Percentiles rank a stretch among this genome's conserved stretches.
phyloP scores from a whole-genome alignment of 2,329 filamentous ascomycete species.

The Sphaceloma murrayae region DNA sequence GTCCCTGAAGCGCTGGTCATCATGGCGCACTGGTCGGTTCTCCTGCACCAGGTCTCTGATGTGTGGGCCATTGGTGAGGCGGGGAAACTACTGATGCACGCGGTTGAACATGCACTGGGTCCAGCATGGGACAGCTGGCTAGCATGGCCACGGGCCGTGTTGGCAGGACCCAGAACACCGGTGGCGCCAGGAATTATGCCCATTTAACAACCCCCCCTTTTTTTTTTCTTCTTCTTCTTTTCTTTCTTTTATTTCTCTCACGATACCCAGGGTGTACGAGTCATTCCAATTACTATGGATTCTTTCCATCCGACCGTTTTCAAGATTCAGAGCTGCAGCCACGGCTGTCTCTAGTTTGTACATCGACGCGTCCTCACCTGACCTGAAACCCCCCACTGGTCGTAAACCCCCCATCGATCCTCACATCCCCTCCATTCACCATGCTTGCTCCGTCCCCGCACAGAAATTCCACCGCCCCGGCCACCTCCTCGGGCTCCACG shows the following conservation, averaged over 20 bases:
- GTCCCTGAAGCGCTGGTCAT: constrained; percentile 9
- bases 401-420: constrained; percentile 29
- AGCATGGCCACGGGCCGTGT: constrained; percentile 5
- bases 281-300: not conserved
- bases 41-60: constrained; percentile 8
- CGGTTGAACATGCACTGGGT: not conserved
- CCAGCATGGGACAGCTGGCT: constrained; percentile 10
- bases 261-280: constrained; percentile 9
- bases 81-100: not conserved
- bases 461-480: constrained; percentile 54
- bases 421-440: constrained; percentile 32
- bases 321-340: too few species aligned
- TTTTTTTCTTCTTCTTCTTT: too few species aligned
- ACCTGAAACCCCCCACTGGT: constrained; percentile 12
- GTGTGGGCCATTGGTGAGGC: constrained; percentile 9
- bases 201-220: too few species aligned
- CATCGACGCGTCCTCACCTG: not conserved
- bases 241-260: not conserved
- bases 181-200: not conserved
- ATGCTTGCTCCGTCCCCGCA: constrained; percentile 29
- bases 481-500: constrained; percentile 42
- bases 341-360: not conserved
- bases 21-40: constrained; percentile 5
- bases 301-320: not conserved
- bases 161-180: not conserved